Conservation (phyloP, 1,284 basidiomycete genomes). For the Sporisorium sorghi region DNA sequence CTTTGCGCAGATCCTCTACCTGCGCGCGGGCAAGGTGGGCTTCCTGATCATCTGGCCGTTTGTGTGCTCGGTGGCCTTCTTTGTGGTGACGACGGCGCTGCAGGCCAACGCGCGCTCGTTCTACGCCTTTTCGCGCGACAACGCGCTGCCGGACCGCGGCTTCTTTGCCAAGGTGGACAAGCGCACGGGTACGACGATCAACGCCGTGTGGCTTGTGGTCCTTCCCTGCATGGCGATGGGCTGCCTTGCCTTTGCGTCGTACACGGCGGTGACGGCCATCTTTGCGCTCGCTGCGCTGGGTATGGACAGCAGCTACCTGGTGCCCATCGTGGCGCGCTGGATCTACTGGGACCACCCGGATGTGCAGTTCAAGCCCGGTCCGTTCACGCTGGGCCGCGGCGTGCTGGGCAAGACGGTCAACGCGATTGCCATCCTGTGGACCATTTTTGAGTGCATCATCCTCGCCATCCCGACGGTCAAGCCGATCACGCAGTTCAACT, state of each 20-base stretch:
- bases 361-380: slow-evolving; percentile 83
- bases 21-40: slow-evolving; percentile 70
- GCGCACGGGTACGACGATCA: slow-evolving; percentile 78
- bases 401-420: slow-evolving; percentile 77
- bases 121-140: slow-evolving; percentile 89
- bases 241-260: slow-evolving; percentile 60
- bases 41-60: slow-evolving; percentile 76
- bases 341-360: slow-evolving; percentile 83
- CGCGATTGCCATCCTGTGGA: slow-evolving; percentile 75
- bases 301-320: slow-evolving; percentile 77
- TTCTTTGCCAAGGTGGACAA: slow-evolving; percentile 80
- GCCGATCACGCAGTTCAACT: slow-evolving; percentile 47
- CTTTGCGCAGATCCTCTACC: slow-evolving; percentile 65
- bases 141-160: slow-evolving; percentile 82
- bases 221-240: slow-evolving; percentile 69
- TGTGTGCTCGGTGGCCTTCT: slow-evolving; percentile 68
- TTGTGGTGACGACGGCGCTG: slow-evolving; percentile 73
- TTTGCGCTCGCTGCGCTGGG: slow-evolving; percentile 76
- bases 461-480: slow-evolving; percentile 56
- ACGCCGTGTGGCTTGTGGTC: slow-evolving; percentile 83
- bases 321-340: slow-evolving; percentile 73
- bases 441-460: slow-evolving; percentile 68
- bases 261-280: slow-evolving; percentile 64
- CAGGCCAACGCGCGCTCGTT: slow-evolving; percentile 88
- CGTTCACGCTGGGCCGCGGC: slow-evolving; percentile 85